These are phyloP conservation scores for Uromyces viciae-fabae DNA, from an alignment of 1,284 basidiomycete genomes.

Conservation along the genomic window DNA sequence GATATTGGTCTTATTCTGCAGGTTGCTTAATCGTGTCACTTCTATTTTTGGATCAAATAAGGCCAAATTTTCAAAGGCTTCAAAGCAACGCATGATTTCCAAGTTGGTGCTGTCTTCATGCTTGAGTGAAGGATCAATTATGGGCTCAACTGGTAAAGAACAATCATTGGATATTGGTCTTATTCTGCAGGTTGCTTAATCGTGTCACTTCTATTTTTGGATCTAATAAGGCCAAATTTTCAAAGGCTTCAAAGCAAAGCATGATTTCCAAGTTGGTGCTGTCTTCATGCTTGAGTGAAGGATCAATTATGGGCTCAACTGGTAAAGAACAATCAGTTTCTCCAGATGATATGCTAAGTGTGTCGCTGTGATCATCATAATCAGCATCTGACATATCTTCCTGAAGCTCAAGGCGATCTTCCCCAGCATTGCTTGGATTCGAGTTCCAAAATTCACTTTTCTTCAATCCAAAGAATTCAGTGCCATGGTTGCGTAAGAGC, in stretches of 20 bases:
- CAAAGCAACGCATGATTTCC: neutral
- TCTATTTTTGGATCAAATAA: neutral
- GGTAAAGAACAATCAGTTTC: neutral
- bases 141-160: neutral
- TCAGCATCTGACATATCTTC: neutral
- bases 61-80: neutral
- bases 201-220: neutral
- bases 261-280: neutral
- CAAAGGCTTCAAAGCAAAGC: neutral
- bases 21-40: neutral
- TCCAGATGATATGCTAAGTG: neutral
- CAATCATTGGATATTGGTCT: neutral
- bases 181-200: neutral
- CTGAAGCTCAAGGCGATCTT: neutral
- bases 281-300: neutral
- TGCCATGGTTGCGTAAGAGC: constrained; percentile 14
- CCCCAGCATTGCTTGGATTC: neutral
- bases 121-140: neutral
- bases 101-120: neutral
- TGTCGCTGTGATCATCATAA: neutral
- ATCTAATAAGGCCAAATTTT: neutral
- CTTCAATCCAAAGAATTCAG: constrained; percentile 13
- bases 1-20: neutral
- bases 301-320: neutral
- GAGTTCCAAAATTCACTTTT: neutral